These are phyloP conservation scores for Coemansia sp. DNA, from an alignment of 192 early-diverging fungal species.

Conservation along the genomic window DNA sequence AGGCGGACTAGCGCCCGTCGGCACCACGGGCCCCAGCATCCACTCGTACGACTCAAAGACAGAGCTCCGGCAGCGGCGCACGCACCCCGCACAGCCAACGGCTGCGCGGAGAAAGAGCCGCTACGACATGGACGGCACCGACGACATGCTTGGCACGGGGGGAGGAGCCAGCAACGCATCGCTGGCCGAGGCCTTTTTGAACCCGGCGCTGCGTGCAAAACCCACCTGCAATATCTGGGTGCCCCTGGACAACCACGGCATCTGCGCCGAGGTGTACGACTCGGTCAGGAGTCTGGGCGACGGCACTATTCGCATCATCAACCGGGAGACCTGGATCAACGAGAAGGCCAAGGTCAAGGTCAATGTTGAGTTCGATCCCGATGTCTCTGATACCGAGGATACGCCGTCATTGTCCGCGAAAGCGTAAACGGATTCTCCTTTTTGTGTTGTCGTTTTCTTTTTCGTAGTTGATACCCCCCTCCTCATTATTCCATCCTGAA, in stretches of 20 bases:
- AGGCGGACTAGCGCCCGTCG: slow-evolving; percentile 1
- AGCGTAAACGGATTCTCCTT: neutral
- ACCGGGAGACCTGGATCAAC: slow-evolving; percentile 23
- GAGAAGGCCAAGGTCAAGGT: slow-evolving; percentile 43
- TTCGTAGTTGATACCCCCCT: too few relatives aligned
- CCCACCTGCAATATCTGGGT: slow-evolving; percentile 31
- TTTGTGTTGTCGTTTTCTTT: too few relatives aligned
- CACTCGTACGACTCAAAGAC: slow-evolving; percentile 42
- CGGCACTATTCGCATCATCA: slow-evolving; percentile 30
- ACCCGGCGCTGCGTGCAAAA: slow-evolving; percentile 40
- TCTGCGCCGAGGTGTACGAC: slow-evolving; percentile 28
- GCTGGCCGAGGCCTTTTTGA: slow-evolving; percentile 36
- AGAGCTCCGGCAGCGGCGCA: slow-evolving; percentile 35
- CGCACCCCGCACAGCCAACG: slow-evolving; percentile 7
- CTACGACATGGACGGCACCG: slow-evolving; percentile 22
- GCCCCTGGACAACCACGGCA: slow-evolving; percentile 39
- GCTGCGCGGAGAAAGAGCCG: slow-evolving; percentile 22
- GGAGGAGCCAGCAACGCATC: too few relatives aligned
- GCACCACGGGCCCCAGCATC: slow-evolving; percentile 17
- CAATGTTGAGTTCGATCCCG: slow-evolving; percentile 46
- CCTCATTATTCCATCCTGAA: too few relatives aligned
- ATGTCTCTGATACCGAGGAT: slow-evolving; percentile 2
- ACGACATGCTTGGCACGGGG: too few relatives aligned
- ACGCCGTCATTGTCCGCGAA: neutral
- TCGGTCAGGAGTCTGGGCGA: slow-evolving; percentile 25